Percentiles rank a stretch among this genome's conserved stretches.
Conservation (phyloP, 2,329 filamentous ascomycete genomes). For the Beauveria caledonica region DNA sequence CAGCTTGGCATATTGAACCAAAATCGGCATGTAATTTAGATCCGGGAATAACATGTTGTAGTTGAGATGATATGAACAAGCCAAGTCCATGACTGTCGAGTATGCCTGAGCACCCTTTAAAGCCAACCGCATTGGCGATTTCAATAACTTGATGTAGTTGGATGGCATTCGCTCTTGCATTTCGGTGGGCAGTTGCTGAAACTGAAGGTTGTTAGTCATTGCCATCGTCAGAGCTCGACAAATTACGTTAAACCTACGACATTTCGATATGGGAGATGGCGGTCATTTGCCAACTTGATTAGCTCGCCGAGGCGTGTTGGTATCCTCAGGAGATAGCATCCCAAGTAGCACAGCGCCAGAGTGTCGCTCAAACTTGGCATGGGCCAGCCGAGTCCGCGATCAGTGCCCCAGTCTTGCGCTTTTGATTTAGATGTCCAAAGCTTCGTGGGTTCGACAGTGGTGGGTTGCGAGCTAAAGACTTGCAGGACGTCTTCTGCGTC, state of each 20-base stretch:
- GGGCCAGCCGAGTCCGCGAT: slow-evolving; percentile 40
- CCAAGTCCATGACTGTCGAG: slow-evolving; percentile 50
- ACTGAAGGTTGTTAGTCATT: slow-evolving; percentile 26
- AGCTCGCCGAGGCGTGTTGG: slow-evolving; percentile 71
- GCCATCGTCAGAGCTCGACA: not conserved
- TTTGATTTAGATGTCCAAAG: slow-evolving; percentile 24
- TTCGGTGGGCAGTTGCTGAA: slow-evolving; percentile 50
- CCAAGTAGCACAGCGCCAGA: slow-evolving; percentile 72
- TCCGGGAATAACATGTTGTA: slow-evolving; percentile 65
- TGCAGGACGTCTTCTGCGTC: slow-evolving; percentile 21
- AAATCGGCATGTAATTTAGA: slow-evolving; percentile 59
- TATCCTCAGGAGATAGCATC: slow-evolving; percentile 63
- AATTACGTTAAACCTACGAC: slow-evolving; percentile 40
- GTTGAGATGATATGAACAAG: slow-evolving; percentile 55
- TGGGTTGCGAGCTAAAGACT: slow-evolving; percentile 33
- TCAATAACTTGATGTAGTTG: slow-evolving; percentile 51
- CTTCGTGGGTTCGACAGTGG: slow-evolving; percentile 16
- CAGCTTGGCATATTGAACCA: slow-evolving; percentile 62
- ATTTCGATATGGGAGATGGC: slow-evolving; percentile 63
- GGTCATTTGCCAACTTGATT: slow-evolving; percentile 55
- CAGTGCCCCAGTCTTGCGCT: slow-evolving; percentile 36
- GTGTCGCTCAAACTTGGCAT: slow-evolving; percentile 66
- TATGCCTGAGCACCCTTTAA: slow-evolving; percentile 55
- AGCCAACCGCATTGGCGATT: slow-evolving; percentile 34
- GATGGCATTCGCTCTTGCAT: slow-evolving; percentile 59